Percentiles rank a stretch among this genome's conserved stretches.
These are phyloP conservation scores for Leonotis leonurus DNA, from an alignment of 257 asterid species.

Conservation along the genomic window DNA sequence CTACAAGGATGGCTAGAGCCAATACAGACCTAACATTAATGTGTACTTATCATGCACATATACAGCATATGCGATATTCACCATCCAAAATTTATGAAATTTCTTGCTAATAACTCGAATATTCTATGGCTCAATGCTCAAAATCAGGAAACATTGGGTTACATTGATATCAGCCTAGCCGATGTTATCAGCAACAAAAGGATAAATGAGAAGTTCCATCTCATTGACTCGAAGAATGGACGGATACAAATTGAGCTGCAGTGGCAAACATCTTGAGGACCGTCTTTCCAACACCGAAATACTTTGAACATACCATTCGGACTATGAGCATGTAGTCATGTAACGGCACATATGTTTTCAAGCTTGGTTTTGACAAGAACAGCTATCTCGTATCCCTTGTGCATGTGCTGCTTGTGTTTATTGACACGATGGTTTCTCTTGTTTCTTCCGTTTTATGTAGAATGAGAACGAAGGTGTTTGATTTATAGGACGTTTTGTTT, in stretches of 20 bases:
- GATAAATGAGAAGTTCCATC: conserved; percentile 54
- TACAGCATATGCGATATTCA: too few relatives aligned
- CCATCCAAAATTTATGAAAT: too few relatives aligned
- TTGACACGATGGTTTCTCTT: conserved; percentile 14
- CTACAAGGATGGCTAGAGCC: neutral
- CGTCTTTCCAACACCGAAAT: neutral
- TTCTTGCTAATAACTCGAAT: neutral
- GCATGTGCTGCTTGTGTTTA: conserved; percentile 17
- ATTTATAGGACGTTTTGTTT: too few relatives aligned
- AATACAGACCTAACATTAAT: neutral
- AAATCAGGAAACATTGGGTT: conserved; percentile 53
- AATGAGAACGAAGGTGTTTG: too few relatives aligned
- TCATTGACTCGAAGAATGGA: conserved; percentile 56
- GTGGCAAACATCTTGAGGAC: conserved; percentile 53
- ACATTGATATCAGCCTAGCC: conserved; percentile 39
- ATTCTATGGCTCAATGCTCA: neutral
- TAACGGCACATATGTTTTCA: neutral
- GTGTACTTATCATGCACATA: too few relatives aligned
- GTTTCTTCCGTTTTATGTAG: neutral
- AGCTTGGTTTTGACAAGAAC: conserved; percentile 6
- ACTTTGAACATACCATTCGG: neutral
- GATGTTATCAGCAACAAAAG: conserved; percentile 51
- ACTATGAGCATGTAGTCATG: conserved; percentile 6
- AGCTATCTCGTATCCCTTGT: neutral
- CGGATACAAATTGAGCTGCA: conserved; percentile 52